phyloP scores from a whole-genome alignment of 768 basidiomycete species.

The Cubamyces sp. region DNA sequence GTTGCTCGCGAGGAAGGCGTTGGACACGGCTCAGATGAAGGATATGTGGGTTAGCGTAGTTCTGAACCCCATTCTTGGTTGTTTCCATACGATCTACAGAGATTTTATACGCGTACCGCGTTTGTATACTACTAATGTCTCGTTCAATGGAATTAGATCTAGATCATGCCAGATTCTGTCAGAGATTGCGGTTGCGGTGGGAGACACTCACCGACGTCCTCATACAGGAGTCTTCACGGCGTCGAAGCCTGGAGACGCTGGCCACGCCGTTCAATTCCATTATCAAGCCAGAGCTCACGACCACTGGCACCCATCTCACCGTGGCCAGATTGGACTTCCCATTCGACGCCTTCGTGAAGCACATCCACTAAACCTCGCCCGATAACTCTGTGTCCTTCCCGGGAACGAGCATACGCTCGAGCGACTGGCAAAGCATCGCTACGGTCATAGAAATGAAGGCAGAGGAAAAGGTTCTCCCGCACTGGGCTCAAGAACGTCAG shows the following conservation, averaged over 20 bases:
- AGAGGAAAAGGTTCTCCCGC: neutral
- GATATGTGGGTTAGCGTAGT: too few species aligned
- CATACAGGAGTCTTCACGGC: neutral
- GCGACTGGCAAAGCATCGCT: conserved; percentile 2
- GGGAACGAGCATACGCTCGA: neutral
- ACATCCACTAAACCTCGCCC: neutral
- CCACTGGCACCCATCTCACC: neutral
- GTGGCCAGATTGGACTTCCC: neutral
- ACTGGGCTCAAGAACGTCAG: neutral
- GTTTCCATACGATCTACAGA: too few species aligned
- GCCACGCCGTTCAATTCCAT: neutral
- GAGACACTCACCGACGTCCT: neutral
- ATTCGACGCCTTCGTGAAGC: conserved; percentile 2
- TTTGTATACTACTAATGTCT: too few species aligned
- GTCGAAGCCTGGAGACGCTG: neutral
- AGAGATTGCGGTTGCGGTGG: too few species aligned
- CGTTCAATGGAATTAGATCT: too few species aligned
- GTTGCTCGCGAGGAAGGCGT: too few species aligned
- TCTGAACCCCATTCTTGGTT: too few species aligned
- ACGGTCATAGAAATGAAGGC: conserved; percentile 10
- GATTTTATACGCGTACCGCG: too few species aligned
- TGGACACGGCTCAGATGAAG: too few species aligned
- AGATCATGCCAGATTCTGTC: too few species aligned
- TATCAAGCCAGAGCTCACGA: neutral
- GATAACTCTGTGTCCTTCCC: conserved; percentile 11